A percentile compares a stretch with the other conserved stretches of the same genome.
These are phyloP conservation scores for Phytophthora pisi DNA, from an alignment of 352 stramenopile species.

Conservation along the genomic window DNA sequence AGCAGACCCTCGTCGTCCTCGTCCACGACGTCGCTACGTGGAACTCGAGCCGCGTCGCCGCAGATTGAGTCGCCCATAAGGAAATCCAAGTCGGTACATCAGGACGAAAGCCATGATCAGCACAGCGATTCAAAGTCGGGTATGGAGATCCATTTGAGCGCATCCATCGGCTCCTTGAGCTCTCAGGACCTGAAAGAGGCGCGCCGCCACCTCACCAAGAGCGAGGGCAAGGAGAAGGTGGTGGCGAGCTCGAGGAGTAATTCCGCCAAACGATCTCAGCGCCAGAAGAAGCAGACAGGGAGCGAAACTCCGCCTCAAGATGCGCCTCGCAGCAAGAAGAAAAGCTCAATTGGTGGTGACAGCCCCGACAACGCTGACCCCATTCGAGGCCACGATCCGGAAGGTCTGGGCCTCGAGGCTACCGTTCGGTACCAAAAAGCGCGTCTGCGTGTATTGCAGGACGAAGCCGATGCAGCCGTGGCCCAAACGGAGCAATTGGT, in stretches of 20 bases:
- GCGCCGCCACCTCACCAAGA: conserved; percentile 22
- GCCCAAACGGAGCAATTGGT: conserved; percentile 56
- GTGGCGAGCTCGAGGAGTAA: conserved; percentile 9
- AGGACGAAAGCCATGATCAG: conserved; percentile 2
- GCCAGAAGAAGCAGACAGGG: conserved; percentile 12
- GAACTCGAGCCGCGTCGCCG: conserved; percentile 20
- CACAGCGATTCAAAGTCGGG: conserved; percentile 16
- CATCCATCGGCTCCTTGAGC: conserved; percentile 58
- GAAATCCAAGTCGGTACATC: background rate
- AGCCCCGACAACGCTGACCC: conserved; percentile 3
- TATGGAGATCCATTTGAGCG: conserved; percentile 56
- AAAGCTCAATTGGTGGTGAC: background rate
- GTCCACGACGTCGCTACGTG: conserved; percentile 23
- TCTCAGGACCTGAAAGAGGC: conserved; percentile 32
- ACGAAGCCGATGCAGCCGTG: conserved; percentile 57
- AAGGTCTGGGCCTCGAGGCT: conserved; percentile 61
- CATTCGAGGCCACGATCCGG: conserved; percentile 16
- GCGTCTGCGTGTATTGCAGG: conserved; percentile 70
- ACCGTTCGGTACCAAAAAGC: conserved; percentile 81
- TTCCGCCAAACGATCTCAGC: conserved; percentile 26
- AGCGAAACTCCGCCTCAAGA: conserved; percentile 19
- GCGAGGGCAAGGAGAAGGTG: conserved; percentile 29
- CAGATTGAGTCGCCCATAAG: conserved; percentile 5
- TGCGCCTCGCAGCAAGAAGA: conserved; percentile 15
- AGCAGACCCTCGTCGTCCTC: conserved; percentile 23